phyloP scores from a whole-genome alignment of 768 basidiomycete genomes.

The Phanerochaete sordida region DNA sequence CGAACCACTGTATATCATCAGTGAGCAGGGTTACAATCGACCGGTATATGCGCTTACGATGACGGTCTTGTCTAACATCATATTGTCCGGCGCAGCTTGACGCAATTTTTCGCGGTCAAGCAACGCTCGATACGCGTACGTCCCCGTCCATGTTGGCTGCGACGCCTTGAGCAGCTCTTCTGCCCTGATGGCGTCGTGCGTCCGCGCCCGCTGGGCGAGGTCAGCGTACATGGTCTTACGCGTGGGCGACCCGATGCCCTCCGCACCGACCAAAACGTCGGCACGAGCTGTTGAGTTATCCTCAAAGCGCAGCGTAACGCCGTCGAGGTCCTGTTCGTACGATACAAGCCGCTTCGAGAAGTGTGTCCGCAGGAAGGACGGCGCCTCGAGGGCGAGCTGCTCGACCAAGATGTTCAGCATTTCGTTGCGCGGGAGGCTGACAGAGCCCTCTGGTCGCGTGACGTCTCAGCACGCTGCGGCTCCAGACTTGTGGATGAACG shows the following conservation, averaged over 20 bases:
- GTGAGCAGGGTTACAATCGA: no score
- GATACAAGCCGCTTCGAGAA: slow-evolving; percentile 17
- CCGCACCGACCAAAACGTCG: slow-evolving; percentile 26
- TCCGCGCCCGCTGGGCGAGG: neutral
- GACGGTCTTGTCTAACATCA: neutral
- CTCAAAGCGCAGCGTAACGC: slow-evolving; percentile 18
- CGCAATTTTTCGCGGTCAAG: neutral
- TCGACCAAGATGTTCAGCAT: neutral
- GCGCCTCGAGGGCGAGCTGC: neutral
- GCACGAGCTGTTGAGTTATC: slow-evolving; percentile 21
- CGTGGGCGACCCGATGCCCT: slow-evolving; percentile 21
- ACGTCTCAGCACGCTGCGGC: neutral
- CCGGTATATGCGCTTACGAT: neutral
- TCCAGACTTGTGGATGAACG: neutral
- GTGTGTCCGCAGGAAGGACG: slow-evolving; percentile 10
- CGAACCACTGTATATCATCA: neutral
- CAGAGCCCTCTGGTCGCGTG: neutral
- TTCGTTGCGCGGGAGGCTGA: neutral
- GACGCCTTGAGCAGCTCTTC: neutral
- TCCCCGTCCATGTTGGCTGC: neutral
- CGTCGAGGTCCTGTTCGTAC: slow-evolving; percentile 5
- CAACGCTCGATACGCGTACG: neutral
- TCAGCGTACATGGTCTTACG: slow-evolving; percentile 3
- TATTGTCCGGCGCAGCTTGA: neutral
- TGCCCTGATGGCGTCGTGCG: neutral